Conservation (phyloP, 495 filamentous ascomycete genomes). For the Elaphomyces granulatus region DNA sequence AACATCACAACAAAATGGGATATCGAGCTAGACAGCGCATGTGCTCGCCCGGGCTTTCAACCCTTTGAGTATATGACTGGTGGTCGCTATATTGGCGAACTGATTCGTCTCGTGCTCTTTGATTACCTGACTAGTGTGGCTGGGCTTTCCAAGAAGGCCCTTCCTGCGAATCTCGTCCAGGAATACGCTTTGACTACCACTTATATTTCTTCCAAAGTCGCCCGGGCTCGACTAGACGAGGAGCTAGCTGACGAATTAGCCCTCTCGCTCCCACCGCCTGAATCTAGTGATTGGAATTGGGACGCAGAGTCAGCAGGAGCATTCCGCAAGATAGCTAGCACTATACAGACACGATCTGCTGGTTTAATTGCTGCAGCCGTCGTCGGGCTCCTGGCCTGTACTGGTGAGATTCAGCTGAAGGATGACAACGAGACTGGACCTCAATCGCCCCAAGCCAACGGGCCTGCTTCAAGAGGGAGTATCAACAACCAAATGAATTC, state of each 20-base stretch:
- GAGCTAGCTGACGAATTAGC: conserved; percentile 37
- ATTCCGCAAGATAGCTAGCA: conserved; percentile 45
- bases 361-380: conserved; percentile 59
- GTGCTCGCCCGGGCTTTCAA: conserved; percentile 65
- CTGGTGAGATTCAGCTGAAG: conserved; percentile 45
- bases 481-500: neutral
- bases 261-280: conserved; percentile 36
- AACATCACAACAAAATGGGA: conserved; percentile 62
- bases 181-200: conserved; percentile 54
- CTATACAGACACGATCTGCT: conserved; percentile 54
- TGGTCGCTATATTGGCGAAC: conserved; percentile 69
- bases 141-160: conserved; percentile 18
- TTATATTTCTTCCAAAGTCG: conserved; percentile 51
- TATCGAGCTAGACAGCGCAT: conserved; percentile 42
- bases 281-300: conserved; percentile 41
- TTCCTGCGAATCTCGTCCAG: conserved; percentile 44
- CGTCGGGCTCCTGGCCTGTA: conserved; percentile 50
- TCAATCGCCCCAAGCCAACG: conserved; percentile 13
- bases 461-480: neutral
- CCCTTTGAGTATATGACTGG: conserved; percentile 83
- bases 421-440: conserved; percentile 30
- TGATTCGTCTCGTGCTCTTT: conserved; percentile 56
- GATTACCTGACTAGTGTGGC: conserved; percentile 44
- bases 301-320: conserved; percentile 37
- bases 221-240: conserved; percentile 30